Evolutionary conservation across 768 basidiomycete genomes (phyloP).

Genomic region (Clitopilus hobsonii): DNA sequence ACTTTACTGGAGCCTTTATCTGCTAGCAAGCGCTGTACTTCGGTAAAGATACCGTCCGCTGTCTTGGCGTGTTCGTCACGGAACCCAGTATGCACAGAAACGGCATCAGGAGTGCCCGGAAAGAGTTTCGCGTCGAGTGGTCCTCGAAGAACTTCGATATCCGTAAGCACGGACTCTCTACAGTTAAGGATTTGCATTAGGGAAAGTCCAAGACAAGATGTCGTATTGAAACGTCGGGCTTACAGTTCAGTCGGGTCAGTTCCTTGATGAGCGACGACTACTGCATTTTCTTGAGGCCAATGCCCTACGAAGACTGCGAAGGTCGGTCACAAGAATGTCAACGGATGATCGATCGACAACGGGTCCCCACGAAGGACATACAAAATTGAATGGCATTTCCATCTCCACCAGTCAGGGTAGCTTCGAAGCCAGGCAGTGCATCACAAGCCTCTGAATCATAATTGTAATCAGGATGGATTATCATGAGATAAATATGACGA

Average conservation of each 20-base stretch:
- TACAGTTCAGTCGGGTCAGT: slow-evolving; percentile 45
- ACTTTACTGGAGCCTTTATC: slow-evolving; percentile 16
- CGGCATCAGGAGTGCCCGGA: slow-evolving; percentile 37
- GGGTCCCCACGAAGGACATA: slow-evolving; percentile 16
- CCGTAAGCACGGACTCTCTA: slow-evolving; percentile 44
- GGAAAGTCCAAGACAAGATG: background rate
- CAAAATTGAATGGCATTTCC: slow-evolving; percentile 27
- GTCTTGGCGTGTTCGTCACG: slow-evolving; percentile 38
- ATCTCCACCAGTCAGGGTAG: slow-evolving; percentile 25
- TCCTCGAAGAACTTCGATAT: slow-evolving; percentile 33
- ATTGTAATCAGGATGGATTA: background rate
- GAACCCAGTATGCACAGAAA: slow-evolving; percentile 48
- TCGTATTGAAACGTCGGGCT: slow-evolving; percentile 5
- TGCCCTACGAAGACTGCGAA: slow-evolving; percentile 34
- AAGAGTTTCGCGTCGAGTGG: slow-evolving; percentile 39
- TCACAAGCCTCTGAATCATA: slow-evolving; percentile 21
- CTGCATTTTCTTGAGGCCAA: slow-evolving; percentile 36
- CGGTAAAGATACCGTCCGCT: slow-evolving; percentile 29
- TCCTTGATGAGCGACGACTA: slow-evolving; percentile 49
- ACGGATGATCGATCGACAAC: background rate
- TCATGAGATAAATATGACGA: background rate
- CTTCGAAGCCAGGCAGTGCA: slow-evolving; percentile 24
- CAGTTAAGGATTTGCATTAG: background rate
- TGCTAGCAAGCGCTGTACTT: slow-evolving; percentile 35
- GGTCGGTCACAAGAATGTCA: background rate